Conservation (phyloP, 306 rosid genomes). For the Glycine latifolia region DNA sequence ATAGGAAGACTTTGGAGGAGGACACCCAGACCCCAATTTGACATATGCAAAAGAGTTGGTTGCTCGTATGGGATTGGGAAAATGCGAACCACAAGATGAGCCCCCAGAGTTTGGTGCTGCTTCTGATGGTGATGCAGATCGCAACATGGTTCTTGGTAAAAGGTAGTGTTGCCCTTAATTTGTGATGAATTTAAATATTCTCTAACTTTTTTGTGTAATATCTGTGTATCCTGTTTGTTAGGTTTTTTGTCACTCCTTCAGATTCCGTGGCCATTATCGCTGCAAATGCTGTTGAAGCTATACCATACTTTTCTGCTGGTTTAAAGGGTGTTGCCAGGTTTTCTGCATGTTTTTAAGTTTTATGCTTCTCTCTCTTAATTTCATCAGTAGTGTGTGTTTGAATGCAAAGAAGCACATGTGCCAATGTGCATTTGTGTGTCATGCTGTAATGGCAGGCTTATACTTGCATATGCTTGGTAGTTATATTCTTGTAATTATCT, state of each 20-base stretch:
- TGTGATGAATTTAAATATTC: constrained; percentile 25
- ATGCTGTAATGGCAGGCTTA: constrained; percentile 36
- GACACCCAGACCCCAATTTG: constrained; percentile 99
- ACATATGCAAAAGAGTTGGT: constrained; percentile 99
- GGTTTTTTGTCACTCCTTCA: constrained; percentile 99
- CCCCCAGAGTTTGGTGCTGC: constrained; percentile 99
- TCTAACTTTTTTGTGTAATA: constrained; percentile 26
- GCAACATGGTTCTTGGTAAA: constrained; percentile 98
- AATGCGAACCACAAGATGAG: constrained; percentile 72
- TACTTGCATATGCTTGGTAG: constrained; percentile 28
- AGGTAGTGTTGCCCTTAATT: constrained; percentile 59
- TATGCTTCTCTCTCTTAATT: constrained; percentile 6
- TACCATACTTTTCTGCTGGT: constrained; percentile 94
- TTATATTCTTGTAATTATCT: constrained; percentile 20
- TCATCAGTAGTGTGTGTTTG: constrained; percentile 7
- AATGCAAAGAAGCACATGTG: constrained; percentile 19
- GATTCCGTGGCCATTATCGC: constrained; percentile 99
- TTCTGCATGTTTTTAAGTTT: constrained; percentile 15
- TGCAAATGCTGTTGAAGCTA: constrained; percentile 97
- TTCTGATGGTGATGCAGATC: constrained; percentile 99
- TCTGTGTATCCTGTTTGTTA: constrained; percentile 40
- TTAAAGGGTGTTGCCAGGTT: constrained; percentile 99
- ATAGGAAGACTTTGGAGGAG: constrained; percentile 99
- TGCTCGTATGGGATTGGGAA: constrained; percentile 87
- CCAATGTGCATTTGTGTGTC: not conserved